A percentile compares a stretch with the other conserved stretches of the same genome.
Conservation (phyloP, 2,329 filamentous ascomycete species). For the Talaromyces sp. region DNA sequence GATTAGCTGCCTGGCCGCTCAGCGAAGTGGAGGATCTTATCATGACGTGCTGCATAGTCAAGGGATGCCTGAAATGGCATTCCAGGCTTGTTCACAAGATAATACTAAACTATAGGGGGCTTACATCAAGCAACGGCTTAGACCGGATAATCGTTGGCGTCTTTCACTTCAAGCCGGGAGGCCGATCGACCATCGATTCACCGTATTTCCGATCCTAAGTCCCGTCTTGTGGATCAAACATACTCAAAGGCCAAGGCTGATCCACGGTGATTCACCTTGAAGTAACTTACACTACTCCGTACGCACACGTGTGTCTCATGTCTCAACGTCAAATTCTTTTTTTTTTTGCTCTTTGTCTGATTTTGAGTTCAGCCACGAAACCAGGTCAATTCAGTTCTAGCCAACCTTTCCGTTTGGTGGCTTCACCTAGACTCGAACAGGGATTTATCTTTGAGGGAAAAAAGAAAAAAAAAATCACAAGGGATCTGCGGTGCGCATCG, state of each 20-base stretch:
- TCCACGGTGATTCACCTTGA: not conserved
- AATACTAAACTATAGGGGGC: not conserved
- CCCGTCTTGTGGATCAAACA: not conserved
- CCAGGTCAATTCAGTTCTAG: not conserved
- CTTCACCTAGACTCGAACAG: not conserved
- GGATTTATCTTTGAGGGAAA: not conserved
- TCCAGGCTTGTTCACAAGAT: not conserved
- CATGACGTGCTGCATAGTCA: not conserved
- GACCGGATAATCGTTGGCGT: not conserved
- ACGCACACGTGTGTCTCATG: not conserved
- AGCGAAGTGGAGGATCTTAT: not conserved
- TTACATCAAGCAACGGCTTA: not conserved
- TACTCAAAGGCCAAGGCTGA: not conserved
- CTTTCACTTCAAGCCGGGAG: not conserved
- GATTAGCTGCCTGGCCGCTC: not conserved
- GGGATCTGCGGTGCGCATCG: not conserved
- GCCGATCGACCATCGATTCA: not conserved
- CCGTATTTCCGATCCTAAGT: not conserved
- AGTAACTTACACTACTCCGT: too few species aligned
- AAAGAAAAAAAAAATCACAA: too few species aligned
- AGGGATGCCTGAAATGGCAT: not conserved
- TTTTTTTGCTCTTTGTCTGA: not conserved
- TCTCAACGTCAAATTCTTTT: not conserved
- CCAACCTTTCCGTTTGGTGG: not conserved
- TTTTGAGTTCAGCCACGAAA: constrained; percentile 4